Conservation (phyloP, 179 eudicot species). For the Beta lomatogona region DNA sequence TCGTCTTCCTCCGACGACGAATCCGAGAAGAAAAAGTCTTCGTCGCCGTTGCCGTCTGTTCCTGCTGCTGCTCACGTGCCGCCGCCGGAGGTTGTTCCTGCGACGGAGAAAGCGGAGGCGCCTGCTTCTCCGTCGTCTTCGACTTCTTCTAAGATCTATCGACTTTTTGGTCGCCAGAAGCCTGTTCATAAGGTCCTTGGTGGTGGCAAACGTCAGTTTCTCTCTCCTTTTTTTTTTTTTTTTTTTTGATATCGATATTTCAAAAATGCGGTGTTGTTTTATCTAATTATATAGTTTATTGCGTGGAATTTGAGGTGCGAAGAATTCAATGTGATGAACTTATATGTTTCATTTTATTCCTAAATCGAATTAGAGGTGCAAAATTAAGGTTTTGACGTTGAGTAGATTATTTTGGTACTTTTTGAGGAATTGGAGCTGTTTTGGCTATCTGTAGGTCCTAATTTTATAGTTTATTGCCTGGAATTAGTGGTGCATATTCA, state of each 20-base stretch:
- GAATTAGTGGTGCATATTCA: too few species aligned
- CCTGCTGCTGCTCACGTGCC: slow-evolving; percentile 34
- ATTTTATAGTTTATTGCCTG: too few species aligned
- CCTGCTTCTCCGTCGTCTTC: slow-evolving; percentile 22
- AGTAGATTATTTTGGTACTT: not conserved
- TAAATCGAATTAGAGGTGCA: too few species aligned
- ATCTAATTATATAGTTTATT: not conserved
- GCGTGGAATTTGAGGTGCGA: not conserved
- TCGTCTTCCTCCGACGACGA: slow-evolving; percentile 62
- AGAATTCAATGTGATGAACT: not conserved
- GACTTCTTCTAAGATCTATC: slow-evolving; percentile 36
- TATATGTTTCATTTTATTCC: not conserved
- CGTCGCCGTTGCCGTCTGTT: not conserved
- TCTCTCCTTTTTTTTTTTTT: not conserved
- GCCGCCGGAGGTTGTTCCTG: slow-evolving; percentile 36
- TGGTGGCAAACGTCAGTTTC: slow-evolving; percentile 64
- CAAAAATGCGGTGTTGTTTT: not conserved
- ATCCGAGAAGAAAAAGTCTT: slow-evolving; percentile 13
- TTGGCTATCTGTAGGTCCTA: too few species aligned
- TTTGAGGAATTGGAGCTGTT: too few species aligned
- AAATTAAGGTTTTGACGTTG: not conserved
- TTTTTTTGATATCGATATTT: not conserved
- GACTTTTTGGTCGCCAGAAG: slow-evolving; percentile 65
- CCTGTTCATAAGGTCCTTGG: slow-evolving; percentile 75
- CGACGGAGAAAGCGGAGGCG: slow-evolving; percentile 24